A percentile compares a stretch with the other conserved stretches of the same genome.
Conservation (phyloP, 495 filamentous ascomycete species). For the Xylaria longipes region DNA sequence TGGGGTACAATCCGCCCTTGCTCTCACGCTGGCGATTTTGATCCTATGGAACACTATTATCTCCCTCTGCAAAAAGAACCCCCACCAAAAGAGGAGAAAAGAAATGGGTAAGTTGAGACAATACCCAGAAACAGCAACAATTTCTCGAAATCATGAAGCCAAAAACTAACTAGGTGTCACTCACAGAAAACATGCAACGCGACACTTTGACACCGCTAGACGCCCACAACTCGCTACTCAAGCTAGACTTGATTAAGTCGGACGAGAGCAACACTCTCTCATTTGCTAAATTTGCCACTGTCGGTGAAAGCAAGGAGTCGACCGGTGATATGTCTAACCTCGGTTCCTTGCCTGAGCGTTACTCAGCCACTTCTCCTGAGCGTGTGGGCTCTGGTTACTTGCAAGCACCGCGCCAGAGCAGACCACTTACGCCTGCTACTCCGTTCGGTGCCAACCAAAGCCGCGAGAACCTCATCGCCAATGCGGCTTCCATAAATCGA, state of each 20-base stretch:
- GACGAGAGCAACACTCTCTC: conserved; percentile 39
- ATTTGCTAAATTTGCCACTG: conserved; percentile 37
- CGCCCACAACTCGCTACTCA: conserved; percentile 87
- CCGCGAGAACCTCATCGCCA: conserved; percentile 39
- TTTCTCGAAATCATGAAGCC: conserved; percentile 1
- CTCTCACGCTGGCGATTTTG: conserved; percentile 82
- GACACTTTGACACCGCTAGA: conserved; percentile 89
- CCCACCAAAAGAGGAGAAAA: conserved; percentile 82
- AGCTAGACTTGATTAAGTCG: conserved; percentile 50
- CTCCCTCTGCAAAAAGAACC: conserved; percentile 83
- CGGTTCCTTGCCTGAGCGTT: conserved; percentile 35
- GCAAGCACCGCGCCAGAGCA: conserved; percentile 25
- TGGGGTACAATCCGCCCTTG: conserved; percentile 84
- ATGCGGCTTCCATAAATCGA: conserved; percentile 33
- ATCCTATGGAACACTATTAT: conserved; percentile 90
- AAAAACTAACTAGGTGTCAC: conserved; percentile 29
- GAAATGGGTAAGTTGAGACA: conserved; percentile 71
- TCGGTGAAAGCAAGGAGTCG: conserved; percentile 34
- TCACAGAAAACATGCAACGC: conserved; percentile 77
- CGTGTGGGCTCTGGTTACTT: conserved; percentile 17
- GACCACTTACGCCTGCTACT: conserved; percentile 43
- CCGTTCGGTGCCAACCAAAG: conserved; percentile 28
- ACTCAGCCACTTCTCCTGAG: conserved; percentile 29
- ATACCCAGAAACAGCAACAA: neutral
- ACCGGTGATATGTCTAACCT: conserved; percentile 5